Evolutionary conservation across 345 rosid species (phyloP), one percentile per base, ranked within the genome.

Genomic region (Arabidopsis thaliana): DNA sequence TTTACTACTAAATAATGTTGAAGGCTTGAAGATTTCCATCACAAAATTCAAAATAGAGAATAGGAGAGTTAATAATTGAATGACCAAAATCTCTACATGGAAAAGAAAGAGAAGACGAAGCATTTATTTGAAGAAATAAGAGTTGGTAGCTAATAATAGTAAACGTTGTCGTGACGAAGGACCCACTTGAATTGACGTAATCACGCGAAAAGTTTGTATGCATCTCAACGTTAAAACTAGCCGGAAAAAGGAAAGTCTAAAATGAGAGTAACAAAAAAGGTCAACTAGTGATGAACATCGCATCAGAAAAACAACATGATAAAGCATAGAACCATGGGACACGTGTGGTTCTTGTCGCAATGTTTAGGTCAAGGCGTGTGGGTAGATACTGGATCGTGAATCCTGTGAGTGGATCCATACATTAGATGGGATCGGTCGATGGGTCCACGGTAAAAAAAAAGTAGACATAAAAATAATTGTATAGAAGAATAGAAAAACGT

Each of bases 131-230:
- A 40, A 61, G 33, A 46, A 50, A 52, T 4, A 49, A 51, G 36
- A 52, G 24, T 16, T 11, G 41, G 69, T 48, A 72, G 69, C 61
- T 40, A 50, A 60, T 61, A 71, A 61, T 49, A 50, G 24, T 11
- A 40, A 50, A 45, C 44, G 44, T 50, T 51, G 69, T 61, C 76
- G 41, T 72, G 33, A 51, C 62, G 30, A 71, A 60, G 51, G 45
- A 72, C 76, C 68, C 53, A 72, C 34, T 41, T 51, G 13, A 40
- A 61, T 4, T 51, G 61, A 52, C 70, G 55, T 63, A 13, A 28
- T 34, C 25, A 11, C 49, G 3, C 16, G 16, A 59, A 59, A 58
- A 20, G 14, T 28, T 38, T 51, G 33, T 30, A 16, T 51, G 33
- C 20, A 16, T 60, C 60, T 37, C 34, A 30, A 70, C 24, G 56